phyloP scores from a whole-genome alignment of 2,329 filamentous ascomycete genomes.

The Plenodomus lindquistii region DNA sequence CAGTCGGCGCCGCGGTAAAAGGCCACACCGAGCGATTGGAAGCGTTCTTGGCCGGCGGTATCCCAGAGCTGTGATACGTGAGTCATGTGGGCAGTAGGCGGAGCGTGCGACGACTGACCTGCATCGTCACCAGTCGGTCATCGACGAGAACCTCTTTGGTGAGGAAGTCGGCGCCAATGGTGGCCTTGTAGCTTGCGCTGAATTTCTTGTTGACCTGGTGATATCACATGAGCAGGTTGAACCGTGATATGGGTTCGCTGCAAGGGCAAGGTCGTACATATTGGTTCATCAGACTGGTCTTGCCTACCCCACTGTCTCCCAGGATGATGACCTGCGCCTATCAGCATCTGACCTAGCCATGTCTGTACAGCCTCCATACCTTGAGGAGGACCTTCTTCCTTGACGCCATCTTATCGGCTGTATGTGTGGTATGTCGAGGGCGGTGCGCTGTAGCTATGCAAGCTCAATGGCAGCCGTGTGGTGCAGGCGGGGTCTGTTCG shows the following conservation, averaged over 20 bases:
- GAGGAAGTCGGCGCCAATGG: constrained; percentile 96
- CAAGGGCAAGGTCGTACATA: constrained; percentile 71
- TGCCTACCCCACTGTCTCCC: constrained; percentile 97
- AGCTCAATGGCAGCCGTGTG: neutral
- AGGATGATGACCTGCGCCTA: constrained; percentile 87
- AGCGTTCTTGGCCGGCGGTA: constrained; percentile 94
- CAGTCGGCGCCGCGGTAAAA: constrained; percentile 98
- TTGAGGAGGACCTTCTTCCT: constrained; percentile 87
- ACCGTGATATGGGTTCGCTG: neutral
- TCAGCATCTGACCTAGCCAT: constrained; percentile 11
- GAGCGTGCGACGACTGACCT: constrained; percentile 61
- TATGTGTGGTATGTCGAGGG: constrained; percentile 5
- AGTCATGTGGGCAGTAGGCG: constrained; percentile 9
- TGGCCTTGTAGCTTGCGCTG: constrained; percentile 99
- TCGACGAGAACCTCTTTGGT: constrained; percentile 98
- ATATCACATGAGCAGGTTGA: constrained; percentile 19
- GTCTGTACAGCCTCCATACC: constrained; percentile 54
- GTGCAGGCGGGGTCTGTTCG: neutral
- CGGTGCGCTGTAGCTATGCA: neutral
- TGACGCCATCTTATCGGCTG: constrained; percentile 35
- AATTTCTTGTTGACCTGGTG: constrained; percentile 99
- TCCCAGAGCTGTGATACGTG: constrained; percentile 78
- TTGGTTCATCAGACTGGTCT: constrained; percentile 99
- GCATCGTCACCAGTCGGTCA: constrained; percentile 97
- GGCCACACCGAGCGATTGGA: constrained; percentile 94